Percentiles rank a stretch among this genome's conserved stretches.
Evolutionary conservation across 805 yeast species (phyloP).

Genomic region (Saturnispora saitoi): DNA sequence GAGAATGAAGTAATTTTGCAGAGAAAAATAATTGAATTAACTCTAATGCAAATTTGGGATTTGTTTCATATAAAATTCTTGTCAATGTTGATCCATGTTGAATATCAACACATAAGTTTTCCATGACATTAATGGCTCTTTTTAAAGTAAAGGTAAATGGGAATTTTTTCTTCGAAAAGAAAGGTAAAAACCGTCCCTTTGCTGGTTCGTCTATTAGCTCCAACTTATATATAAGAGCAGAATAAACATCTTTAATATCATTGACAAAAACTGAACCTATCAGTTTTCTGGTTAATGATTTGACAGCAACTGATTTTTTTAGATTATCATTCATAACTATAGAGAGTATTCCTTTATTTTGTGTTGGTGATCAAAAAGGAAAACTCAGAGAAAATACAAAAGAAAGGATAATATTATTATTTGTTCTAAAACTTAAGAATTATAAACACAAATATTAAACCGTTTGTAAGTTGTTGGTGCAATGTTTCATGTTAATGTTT

Average conservation of each 20-base stretch:
- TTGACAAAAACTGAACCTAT: slow-evolving; percentile 43
- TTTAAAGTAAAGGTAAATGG: slow-evolving; percentile 47
- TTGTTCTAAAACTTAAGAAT: background rate
- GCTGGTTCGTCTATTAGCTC: slow-evolving; percentile 22
- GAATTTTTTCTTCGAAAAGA: slow-evolving; percentile 19
- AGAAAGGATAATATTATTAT: background rate
- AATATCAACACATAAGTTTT: slow-evolving; percentile 36
- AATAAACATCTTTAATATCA: slow-evolving; percentile 54
- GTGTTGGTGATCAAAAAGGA: background rate
- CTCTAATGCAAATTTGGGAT: slow-evolving; percentile 36
- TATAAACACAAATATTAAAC: background rate
- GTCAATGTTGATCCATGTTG: slow-evolving; percentile 44
- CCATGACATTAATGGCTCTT: slow-evolving; percentile 47
- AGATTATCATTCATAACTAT: background rate
- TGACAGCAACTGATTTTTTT: slow-evolving; percentile 7
- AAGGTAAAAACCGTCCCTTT: background rate
- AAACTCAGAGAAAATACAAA: background rate
- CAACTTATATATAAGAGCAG: slow-evolving; percentile 39
- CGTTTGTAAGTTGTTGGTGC: background rate
- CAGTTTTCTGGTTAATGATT: slow-evolving; percentile 33
- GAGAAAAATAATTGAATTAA: slow-evolving; percentile 45
- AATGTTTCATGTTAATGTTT: slow-evolving; percentile 1
- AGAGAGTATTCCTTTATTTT: background rate
- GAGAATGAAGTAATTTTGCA: slow-evolving; percentile 63
- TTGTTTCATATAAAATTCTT: slow-evolving; percentile 46